These are phyloP conservation scores for Cladorrhinum samala DNA, from an alignment of 495 filamentous ascomycete genomes.

Conservation along the genomic window DNA sequence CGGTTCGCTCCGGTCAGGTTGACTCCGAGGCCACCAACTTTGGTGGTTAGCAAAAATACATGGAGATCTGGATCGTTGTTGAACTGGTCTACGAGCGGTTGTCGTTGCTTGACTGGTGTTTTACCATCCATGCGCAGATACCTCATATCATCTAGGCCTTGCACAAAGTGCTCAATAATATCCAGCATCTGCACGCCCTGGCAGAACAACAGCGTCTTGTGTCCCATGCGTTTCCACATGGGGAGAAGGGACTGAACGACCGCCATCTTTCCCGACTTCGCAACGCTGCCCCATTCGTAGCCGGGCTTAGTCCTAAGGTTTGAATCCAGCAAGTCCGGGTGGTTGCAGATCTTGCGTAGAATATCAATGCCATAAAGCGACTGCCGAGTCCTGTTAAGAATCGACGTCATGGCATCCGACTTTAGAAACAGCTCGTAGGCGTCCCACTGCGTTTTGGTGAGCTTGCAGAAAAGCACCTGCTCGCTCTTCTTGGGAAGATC, in stretches of 20 bases:
- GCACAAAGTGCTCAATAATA: slow-evolving; percentile 77
- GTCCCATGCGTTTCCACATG: slow-evolving; percentile 78
- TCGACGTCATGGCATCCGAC: slow-evolving; percentile 74
- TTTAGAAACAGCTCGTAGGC: slow-evolving; percentile 74
- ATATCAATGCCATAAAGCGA: slow-evolving; percentile 84
- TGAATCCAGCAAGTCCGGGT: slow-evolving; percentile 79
- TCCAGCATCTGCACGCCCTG: slow-evolving; percentile 91
- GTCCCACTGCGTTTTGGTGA: slow-evolving; percentile 68
- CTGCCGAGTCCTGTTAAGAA: slow-evolving; percentile 66
- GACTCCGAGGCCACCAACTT: slow-evolving; percentile 87
- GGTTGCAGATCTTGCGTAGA: slow-evolving; percentile 94
- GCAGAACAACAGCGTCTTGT: slow-evolving; percentile 87
- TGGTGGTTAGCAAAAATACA: slow-evolving; percentile 89
- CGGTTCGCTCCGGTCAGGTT: slow-evolving; percentile 93
- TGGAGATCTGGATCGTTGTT: slow-evolving; percentile 73
- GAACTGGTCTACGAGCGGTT: slow-evolving; percentile 83
- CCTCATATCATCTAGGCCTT: slow-evolving; percentile 57
- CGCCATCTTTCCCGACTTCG: slow-evolving; percentile 90
- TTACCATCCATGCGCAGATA: slow-evolving; percentile 91
- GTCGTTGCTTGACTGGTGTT: slow-evolving; percentile 75
- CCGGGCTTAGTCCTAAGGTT: slow-evolving; percentile 47
- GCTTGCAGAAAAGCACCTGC: slow-evolving; percentile 89
- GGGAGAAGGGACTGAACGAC: slow-evolving; percentile 77
- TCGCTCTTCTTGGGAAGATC: slow-evolving; percentile 94
- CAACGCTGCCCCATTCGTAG: slow-evolving; percentile 65